These are phyloP conservation scores for Teunomyces gatunensis DNA, from an alignment of 805 yeast species.

Conservation along the genomic window DNA sequence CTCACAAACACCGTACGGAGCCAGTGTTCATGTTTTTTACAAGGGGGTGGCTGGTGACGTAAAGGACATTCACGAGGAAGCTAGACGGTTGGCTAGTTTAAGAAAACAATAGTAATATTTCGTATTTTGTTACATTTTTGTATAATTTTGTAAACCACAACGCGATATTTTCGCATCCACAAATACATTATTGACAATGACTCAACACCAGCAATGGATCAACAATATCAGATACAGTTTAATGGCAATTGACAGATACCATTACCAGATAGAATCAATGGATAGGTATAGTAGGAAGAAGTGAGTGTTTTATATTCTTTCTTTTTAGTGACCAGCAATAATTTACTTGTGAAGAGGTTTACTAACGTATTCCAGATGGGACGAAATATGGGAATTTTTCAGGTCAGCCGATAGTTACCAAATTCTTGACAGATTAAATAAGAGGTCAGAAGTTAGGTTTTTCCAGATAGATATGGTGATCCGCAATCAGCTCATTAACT, in stretches of 20 bases:
- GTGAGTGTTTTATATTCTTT: not conserved
- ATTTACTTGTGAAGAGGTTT: not conserved
- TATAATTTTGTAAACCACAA: not conserved
- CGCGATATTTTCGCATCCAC: slow-evolving; percentile 4
- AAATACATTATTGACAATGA: not conserved
- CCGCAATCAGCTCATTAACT: not conserved
- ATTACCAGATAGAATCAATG: not conserved
- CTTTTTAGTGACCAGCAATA: not conserved
- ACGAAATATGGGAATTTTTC: not conserved
- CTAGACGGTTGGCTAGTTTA: slow-evolving; percentile 63
- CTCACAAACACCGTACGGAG: slow-evolving; percentile 49
- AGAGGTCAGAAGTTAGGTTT: not conserved
- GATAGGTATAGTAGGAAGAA: not conserved
- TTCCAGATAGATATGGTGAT: not conserved
- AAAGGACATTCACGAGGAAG: slow-evolving; percentile 68
- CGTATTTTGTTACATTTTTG: too few species aligned
- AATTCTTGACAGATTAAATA: not conserved
- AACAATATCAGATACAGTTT: slow-evolving; percentile 1
- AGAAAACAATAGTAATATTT: slow-evolving; percentile 34
- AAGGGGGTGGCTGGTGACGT: slow-evolving; percentile 53
- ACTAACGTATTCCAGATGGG: not conserved
- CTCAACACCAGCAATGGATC: not conserved
- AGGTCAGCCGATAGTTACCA: not conserved
- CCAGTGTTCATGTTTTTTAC: slow-evolving; percentile 61
- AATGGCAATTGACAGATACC: not conserved